Evolutionary conservation across 306 rosid genomes (phyloP).

Genomic region (cucumber (Cucumis sativus)): Cucumber_9930_V3 NC_026658.2:1873501-1874000

Average conservation of each 20-base stretch:
- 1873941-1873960: background rate
- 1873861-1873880: background rate
- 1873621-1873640: background rate
- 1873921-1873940: background rate
- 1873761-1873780: background rate
- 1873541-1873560: background rate
- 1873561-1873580: background rate
- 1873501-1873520: background rate
- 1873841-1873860: background rate
- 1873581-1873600: background rate
- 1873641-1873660: background rate
- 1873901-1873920: background rate
- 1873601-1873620: background rate
- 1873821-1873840: background rate
- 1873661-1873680: background rate
- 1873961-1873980: background rate
- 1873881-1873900: background rate
- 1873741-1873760: constrained; percentile 4
- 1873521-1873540: background rate
- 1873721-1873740: background rate
- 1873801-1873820: background rate
- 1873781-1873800: background rate
- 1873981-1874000: background rate
- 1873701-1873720: background rate
- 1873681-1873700: background rate